Base-by-base conservation (phyloP, 805 yeast genomes). In the Candida coleopterorum region DNA sequence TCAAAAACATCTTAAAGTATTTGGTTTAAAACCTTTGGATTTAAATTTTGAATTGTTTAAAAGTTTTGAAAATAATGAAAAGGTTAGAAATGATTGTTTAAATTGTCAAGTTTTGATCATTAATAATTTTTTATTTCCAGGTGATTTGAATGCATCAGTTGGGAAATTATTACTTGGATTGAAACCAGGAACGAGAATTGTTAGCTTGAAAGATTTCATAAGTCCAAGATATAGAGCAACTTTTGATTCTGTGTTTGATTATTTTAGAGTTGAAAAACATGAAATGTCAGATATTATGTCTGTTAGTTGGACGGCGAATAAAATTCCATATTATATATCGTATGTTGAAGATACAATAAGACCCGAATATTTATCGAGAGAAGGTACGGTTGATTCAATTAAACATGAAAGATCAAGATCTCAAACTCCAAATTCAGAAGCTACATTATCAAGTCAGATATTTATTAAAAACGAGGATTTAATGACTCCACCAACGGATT, bases 291-390 rank as follows among this genome's bases (percentile, higher is more conserved):
- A 75, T 12, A 73, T 75, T 37, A 77, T 79, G 38, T 76, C 88
- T 29, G 96, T 89, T 7, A 83, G 94, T 32, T 88, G 97, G 97
- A 87, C 96, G 0, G 79, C 81, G 5, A 86, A 84, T 32, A 87
- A 87, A 37, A 85, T 85, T 1, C 78, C 76, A 8, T 88, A 85
- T 57, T 89, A 75, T 55, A 75, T 89, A 6, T 76, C 93, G 11
- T 80, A 87, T 8, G 85, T 85, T 4, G 64, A 70, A 46, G 60
- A 59, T 2, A 50, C 51, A 4, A 57, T 73, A 4, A 47, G 58
- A 29, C 53, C 58, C 3, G 68, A 66, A 37, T 66, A 62, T 38
- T 46, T 58, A 5, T 29, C 33, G 14, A 25, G 32, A 23, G 36
- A 39, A 9, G 32, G 35, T 9, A 22, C 32, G 14, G 29, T 10